Evolutionary conservation across 2,329 filamentous ascomycete species (phyloP).

Genomic region (Trichophyton benhamiae): DNA sequence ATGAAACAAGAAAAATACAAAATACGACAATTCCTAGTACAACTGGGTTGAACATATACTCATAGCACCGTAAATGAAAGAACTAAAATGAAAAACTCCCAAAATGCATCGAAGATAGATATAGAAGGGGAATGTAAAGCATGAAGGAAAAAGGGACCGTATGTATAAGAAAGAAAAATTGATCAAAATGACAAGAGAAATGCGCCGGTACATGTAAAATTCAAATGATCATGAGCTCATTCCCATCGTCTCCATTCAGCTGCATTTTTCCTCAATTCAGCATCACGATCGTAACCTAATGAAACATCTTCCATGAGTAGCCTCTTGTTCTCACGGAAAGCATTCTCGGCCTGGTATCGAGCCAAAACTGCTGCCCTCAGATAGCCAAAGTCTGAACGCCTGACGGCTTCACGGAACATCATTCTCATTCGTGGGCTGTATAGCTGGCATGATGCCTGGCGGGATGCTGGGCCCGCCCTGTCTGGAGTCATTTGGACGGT

Average conservation of each 20-base stretch:
- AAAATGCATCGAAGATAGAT: neutral
- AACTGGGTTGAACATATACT: neutral
- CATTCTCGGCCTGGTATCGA: conserved; percentile 44
- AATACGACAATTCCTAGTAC: neutral
- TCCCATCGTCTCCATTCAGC: conserved; percentile 44
- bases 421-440: conserved; percentile 69
- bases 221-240: conserved; percentile 15
- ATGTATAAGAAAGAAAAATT: neutral
- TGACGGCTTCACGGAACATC: conserved; percentile 56
- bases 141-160: neutral
- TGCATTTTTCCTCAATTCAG: conserved; percentile 37
- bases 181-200: neutral
- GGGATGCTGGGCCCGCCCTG: conserved; percentile 41
- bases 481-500: conserved; percentile 43
- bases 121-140: neutral
- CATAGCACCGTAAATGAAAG: neutral
- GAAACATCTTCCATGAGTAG: conserved; percentile 46
- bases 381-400: conserved; percentile 53
- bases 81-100: neutral
- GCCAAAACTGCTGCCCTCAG: conserved; percentile 51
- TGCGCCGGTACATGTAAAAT: neutral
- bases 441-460: conserved; percentile 54
- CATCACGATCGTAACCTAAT: conserved; percentile 41
- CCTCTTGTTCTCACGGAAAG: conserved; percentile 46
- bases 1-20: neutral